Evolutionary conservation across 2,329 filamentous ascomycete species (phyloP).

Genomic region (Geosmithia flava): DNA sequence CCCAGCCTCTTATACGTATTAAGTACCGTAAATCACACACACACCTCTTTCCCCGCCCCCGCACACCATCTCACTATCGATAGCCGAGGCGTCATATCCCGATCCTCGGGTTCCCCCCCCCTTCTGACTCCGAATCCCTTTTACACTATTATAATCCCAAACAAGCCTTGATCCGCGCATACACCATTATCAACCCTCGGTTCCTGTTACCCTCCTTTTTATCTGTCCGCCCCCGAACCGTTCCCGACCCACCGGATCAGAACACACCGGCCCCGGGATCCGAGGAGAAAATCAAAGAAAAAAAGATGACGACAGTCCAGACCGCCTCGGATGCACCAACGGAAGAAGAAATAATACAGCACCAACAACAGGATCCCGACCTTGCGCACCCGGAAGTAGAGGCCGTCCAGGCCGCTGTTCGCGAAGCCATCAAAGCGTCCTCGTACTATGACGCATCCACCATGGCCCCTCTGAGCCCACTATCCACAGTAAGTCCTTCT

Average conservation of each 20-base stretch:
- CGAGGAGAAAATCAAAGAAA: too few species aligned
- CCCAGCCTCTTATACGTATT: too few species aligned
- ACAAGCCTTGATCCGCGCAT: background rate
- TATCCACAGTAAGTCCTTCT: conserved; percentile 35
- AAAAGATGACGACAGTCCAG: background rate
- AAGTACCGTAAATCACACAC: too few species aligned
- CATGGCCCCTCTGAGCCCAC: conserved; percentile 43
- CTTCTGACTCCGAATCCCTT: background rate
- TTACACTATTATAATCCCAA: background rate
- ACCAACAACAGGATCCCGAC: background rate
- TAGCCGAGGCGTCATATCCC: background rate
- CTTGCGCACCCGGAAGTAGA: conserved; percentile 13
- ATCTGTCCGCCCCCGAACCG: too few species aligned
- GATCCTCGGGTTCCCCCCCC: background rate
- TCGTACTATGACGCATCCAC: conserved; percentile 44
- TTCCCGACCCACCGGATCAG: too few species aligned
- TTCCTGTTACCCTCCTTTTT: too few species aligned
- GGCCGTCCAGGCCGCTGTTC: background rate
- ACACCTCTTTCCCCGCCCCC: background rate
- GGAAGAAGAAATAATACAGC: background rate
- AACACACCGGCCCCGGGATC: too few species aligned
- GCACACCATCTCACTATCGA: background rate
- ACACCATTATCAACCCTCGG: too few species aligned
- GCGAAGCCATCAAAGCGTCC: conserved; percentile 16
- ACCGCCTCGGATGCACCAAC: background rate